Evolutionary conservation across 78 protist genomes (phyloP).

Genomic region (Dictyostelium citrinum): DNA sequence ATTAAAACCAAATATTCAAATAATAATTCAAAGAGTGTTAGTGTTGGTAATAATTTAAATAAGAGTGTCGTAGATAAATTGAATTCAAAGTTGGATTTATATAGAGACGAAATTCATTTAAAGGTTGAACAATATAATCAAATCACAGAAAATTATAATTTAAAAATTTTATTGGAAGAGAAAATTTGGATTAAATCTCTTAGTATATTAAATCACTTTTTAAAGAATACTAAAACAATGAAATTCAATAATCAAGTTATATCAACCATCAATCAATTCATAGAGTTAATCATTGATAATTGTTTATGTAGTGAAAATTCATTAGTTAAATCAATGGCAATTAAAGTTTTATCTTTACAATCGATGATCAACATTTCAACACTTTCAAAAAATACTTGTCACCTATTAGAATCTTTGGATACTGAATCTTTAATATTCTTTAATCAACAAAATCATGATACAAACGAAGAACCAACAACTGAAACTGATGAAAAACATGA

Average conservation of each 20-base stretch:
- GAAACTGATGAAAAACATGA: not conserved
- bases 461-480: not conserved
- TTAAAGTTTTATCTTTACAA: not conserved
- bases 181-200: not conserved
- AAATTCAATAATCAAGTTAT: not conserved
- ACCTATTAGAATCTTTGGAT: not conserved
- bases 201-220: not conserved
- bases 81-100: not conserved
- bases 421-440: not conserved
- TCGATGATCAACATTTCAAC: not conserved
- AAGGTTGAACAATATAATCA: not conserved
- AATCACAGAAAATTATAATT: not conserved
- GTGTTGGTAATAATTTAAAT: not conserved
- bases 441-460: not conserved
- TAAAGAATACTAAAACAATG: not conserved
- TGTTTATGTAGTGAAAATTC: not conserved
- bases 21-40: not conserved
- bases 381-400: not conserved
- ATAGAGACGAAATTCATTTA: not conserved
- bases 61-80: not conserved
- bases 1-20: not conserved
- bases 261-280: not conserved
- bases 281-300: not conserved
- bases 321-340: not conserved
- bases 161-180: not conserved